Base-by-base conservation (phyloP, 2,329 filamentous ascomycete genomes). In the Fonsecaea erecta region DNA sequence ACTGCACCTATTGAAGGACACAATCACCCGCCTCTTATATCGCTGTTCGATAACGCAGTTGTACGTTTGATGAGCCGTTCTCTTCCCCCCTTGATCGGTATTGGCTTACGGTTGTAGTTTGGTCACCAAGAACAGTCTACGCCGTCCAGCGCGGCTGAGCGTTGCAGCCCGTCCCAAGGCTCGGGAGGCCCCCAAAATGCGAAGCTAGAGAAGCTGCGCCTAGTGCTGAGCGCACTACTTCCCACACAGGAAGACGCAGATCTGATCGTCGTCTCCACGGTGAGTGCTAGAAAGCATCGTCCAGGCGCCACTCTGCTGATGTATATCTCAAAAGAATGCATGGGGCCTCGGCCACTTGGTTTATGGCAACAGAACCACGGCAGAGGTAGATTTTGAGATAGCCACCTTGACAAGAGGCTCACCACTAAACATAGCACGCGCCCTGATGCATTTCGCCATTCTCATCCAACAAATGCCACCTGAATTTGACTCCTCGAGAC, bases 401-500 rank as follows among this genome's bases (percentile, higher is more conserved):
- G 16, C 34, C 21, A 26, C 32, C 14, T 34, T 56, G 21, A 40
- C 30, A 3, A 56, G 26, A 56, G n/a, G 28, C 30, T 56, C 53
- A 16, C 53, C 53, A 16, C 53, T 56, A 26, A 35, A 11, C 5
- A 73, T 86, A 1, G 82, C 83, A 1, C 80, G 78, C 62, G 76
- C 79, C 6, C 76, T 86, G 24, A 75, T 86, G 11, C 78, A 82
- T 30, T 67, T 85, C 3, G 76, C 77, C 1, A 75, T 79, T 12
- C 81, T 77, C 24, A 26, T 85, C 11, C 83, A 85, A 71, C 79
- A 81, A 32, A 72, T 83, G 34, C 76, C 78, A 0, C 78, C 78
- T 0, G 64, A 65, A 34, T 73, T 74, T 18, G 40, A 52, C 30
- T n/a, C 35, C 7, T 30, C 32, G 18, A 54, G 48, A n/a, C 43